A percentile compares a stretch with the other conserved stretches of the same genome.
phyloP scores from a whole-genome alignment of 202 grass and related monocot genomes.

The Panicum virgatum region DNA sequence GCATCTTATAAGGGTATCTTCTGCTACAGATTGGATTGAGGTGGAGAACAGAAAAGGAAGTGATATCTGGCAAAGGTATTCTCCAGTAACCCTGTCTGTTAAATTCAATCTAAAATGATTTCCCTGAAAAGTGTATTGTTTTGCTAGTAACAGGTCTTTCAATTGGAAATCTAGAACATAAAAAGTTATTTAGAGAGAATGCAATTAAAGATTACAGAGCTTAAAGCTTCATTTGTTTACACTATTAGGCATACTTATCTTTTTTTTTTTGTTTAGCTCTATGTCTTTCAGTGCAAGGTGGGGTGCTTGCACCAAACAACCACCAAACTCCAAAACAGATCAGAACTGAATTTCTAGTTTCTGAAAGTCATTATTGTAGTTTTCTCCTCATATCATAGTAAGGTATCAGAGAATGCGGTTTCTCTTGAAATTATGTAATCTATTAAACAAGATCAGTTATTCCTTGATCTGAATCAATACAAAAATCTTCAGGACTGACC shows the following conservation, averaged over 20 bases:
- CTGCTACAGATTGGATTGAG: slow-evolving; percentile 78
- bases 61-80: slow-evolving; percentile 90
- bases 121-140: slow-evolving; percentile 6
- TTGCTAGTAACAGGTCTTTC: background rate
- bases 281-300: background rate
- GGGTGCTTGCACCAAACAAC: background rate
- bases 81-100: slow-evolving; percentile 3
- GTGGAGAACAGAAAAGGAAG: slow-evolving; percentile 96
- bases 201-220: background rate
- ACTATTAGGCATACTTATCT: background rate
- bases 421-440: background rate
- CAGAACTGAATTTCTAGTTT: background rate
- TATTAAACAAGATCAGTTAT: background rate
- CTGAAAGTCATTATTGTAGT: background rate
- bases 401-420: background rate
- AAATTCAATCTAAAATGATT: slow-evolving; percentile 17
- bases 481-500: background rate
- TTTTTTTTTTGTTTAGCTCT: background rate
- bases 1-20: slow-evolving; percentile 5
- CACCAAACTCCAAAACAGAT: background rate
- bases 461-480: slow-evolving; percentile 3
- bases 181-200: background rate
- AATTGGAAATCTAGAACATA: slow-evolving; percentile 9
- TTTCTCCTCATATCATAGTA: background rate
- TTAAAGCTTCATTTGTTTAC: background rate